Evolutionary conservation across 2,329 filamentous ascomycete genomes (phyloP).

Genomic region (Diaporthe velutina): DNA sequence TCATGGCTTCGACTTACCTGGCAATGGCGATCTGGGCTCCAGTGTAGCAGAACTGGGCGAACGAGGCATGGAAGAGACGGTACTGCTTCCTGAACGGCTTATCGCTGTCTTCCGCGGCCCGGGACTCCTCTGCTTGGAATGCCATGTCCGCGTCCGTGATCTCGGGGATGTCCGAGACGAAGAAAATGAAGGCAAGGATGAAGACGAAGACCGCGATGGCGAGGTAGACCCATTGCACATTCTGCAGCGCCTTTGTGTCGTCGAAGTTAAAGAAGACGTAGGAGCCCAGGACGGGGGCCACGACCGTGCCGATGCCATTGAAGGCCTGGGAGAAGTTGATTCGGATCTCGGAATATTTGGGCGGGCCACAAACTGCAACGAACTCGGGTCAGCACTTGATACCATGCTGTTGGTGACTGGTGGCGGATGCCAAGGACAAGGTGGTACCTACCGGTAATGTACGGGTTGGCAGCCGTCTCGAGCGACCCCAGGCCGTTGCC

Average conservation of each 20-base stretch:
- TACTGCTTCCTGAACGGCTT: slow-evolving; percentile 79
- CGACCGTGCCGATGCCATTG: slow-evolving; percentile 80
- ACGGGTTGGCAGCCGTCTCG: slow-evolving; percentile 83
- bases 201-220: slow-evolving; percentile 80
- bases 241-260: slow-evolving; percentile 68
- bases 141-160: slow-evolving; percentile 79
- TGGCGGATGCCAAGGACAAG: background rate
- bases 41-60: slow-evolving; percentile 83
- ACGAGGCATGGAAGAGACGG: slow-evolving; percentile 80
- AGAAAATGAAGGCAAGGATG: slow-evolving; percentile 75
- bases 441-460: slow-evolving; percentile 66
- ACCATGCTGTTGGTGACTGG: background rate
- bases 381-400: background rate
- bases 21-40: slow-evolving; percentile 79
- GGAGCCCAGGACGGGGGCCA: slow-evolving; percentile 79
- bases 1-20: slow-evolving; percentile 40
- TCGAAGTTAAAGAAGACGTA: slow-evolving; percentile 79
- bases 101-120: slow-evolving; percentile 64
- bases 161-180: slow-evolving; percentile 76
- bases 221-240: slow-evolving; percentile 84
- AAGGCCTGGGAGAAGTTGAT: slow-evolving; percentile 84
- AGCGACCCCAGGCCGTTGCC: slow-evolving; percentile 80
- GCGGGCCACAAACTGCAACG: slow-evolving; percentile 65
- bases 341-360: slow-evolving; percentile 78
- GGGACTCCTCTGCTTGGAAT: slow-evolving; percentile 67